Evolutionary conservation across 495 filamentous ascomycete genomes (phyloP).

Genomic region (Gamarada debralockiae): DNA sequence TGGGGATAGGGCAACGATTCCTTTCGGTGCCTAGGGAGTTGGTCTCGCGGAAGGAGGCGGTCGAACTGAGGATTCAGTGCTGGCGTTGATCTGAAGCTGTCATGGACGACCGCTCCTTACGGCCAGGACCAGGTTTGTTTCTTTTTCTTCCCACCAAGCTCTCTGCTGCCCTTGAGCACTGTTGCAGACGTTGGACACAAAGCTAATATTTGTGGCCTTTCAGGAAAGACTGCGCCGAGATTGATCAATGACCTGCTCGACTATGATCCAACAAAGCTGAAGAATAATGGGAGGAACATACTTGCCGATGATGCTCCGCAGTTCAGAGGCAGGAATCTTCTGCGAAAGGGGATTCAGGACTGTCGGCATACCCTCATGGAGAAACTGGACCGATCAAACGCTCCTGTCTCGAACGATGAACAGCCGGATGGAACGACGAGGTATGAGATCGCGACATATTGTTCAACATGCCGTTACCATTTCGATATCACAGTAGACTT

Average conservation of each 20-base stretch:
- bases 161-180: not conserved
- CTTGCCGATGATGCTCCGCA: conserved; percentile 20
- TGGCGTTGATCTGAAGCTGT: conserved; percentile 1
- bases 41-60: conserved; percentile 1
- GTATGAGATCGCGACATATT: conserved; percentile 22
- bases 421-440: conserved; percentile 1
- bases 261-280: conserved; percentile 14
- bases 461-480: conserved; percentile 19
- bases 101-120: conserved; percentile 10
- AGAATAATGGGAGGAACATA: conserved; percentile 17
- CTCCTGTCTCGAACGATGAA: conserved; percentile 14
- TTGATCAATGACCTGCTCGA: conserved; percentile 25
- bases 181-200: not conserved
- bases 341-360: conserved; percentile 10
- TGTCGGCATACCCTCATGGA: conserved; percentile 23
- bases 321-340: not conserved
- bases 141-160: not conserved
- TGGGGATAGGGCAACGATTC: too few relatives aligned
- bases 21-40: not conserved
- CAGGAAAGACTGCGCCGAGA: conserved; percentile 27
- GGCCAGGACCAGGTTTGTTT: conserved; percentile 18
- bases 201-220: conserved; percentile 6
- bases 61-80: conserved; percentile 6
- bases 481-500: conserved; percentile 20
- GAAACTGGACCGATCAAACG: conserved; percentile 12